These are phyloP conservation scores for Pseudodiploospora longispora DNA, from an alignment of 2,329 filamentous ascomycete genomes.

Conservation along the genomic window DNA sequence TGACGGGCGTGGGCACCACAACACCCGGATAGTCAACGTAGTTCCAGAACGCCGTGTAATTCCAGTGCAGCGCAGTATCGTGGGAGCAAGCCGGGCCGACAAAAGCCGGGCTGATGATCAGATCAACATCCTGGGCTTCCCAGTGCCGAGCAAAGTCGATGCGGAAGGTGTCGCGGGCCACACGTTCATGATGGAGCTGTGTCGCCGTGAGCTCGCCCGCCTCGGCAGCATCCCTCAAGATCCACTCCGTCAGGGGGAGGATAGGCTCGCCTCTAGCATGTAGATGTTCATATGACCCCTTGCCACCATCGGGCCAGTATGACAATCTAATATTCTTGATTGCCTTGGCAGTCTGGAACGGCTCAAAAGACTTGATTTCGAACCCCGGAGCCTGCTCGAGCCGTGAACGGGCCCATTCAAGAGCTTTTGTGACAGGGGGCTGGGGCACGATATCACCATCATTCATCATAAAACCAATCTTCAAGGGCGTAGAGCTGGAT, in stretches of 20 bases:
- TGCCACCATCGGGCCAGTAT: slow-evolving; percentile 19
- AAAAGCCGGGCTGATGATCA: slow-evolving; percentile 19
- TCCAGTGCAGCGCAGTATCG: slow-evolving; percentile 16
- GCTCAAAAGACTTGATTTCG: slow-evolving; percentile 9
- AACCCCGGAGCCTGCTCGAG: slow-evolving; percentile 9
- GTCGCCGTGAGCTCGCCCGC: not conserved
- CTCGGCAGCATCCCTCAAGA: slow-evolving; percentile 12
- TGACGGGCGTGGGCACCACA: slow-evolving; percentile 18
- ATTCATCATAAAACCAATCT: slow-evolving; percentile 34
- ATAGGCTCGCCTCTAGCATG: slow-evolving; percentile 19
- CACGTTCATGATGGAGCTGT: slow-evolving; percentile 1
- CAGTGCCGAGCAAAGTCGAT: slow-evolving; percentile 1
- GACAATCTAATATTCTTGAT: slow-evolving; percentile 9
- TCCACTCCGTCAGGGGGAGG: slow-evolving; percentile 18
- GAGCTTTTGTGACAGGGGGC: slow-evolving; percentile 27
- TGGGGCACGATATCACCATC: slow-evolving; percentile 30
- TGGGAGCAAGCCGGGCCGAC: slow-evolving; percentile 14
- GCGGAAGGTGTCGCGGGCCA: slow-evolving; percentile 1
- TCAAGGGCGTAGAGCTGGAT: slow-evolving; percentile 12
- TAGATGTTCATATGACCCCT: slow-evolving; percentile 9
- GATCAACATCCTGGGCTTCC: slow-evolving; percentile 19
- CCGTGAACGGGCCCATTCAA: slow-evolving; percentile 24
- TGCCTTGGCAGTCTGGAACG: slow-evolving; percentile 7
- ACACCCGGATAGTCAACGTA: slow-evolving; percentile 21
- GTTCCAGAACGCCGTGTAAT: slow-evolving; percentile 25